These are phyloP conservation scores for Vigna angularis DNA, from an alignment of 306 rosid genomes.

Conservation along the genomic window DNA sequence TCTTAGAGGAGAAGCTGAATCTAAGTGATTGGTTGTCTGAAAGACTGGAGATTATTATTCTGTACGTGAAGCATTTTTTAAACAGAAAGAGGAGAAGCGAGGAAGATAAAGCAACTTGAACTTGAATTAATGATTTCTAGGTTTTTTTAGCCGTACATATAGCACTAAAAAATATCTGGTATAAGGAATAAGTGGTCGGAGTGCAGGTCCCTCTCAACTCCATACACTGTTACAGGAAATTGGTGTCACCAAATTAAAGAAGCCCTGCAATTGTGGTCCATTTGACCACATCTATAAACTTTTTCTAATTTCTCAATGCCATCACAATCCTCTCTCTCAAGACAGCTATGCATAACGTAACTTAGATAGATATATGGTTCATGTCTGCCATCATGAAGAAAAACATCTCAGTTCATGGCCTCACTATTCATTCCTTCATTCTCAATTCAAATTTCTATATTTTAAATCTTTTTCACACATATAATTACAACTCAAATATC, in stretches of 20 bases:
- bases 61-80: not conserved
- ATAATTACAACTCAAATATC: too few species aligned
- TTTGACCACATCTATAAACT: not conserved
- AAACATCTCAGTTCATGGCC: too few species aligned
- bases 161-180: constrained; percentile 34
- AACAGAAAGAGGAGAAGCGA: not conserved
- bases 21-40: constrained; percentile 26
- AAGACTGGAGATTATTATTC: constrained; percentile 11
- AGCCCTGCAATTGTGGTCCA: constrained; percentile 34
- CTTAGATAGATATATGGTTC: too few species aligned
- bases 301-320: not conserved
- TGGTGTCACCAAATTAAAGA: not conserved
- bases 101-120: not conserved
- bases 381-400: too few species aligned
- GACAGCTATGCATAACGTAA: constrained; percentile 4
- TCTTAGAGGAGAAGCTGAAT: not conserved
- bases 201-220: constrained; percentile 22
- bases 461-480: too few species aligned
- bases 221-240: not conserved
- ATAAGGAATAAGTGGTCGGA: constrained; percentile 4
- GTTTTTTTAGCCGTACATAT: not conserved
- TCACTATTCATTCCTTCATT: too few species aligned
- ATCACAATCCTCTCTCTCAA: not conserved
- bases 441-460: too few species aligned
- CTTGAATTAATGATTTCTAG: not conserved